These are phyloP conservation scores for Beauveria scarabaeidicola DNA, from an alignment of 2,329 filamentous ascomycete species.

Conservation along the genomic window DNA sequence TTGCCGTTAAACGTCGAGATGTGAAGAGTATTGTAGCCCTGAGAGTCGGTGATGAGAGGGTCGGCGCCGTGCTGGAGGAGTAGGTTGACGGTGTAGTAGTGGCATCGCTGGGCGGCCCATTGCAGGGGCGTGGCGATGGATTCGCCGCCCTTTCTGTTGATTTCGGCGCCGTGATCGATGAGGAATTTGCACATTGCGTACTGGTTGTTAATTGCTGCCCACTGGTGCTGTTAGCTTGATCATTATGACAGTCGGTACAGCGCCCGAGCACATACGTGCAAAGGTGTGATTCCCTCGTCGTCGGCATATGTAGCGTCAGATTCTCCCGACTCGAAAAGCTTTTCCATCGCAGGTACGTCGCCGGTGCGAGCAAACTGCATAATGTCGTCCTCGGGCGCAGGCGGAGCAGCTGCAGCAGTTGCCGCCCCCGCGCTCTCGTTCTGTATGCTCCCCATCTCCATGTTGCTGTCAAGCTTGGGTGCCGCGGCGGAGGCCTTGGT, in stretches of 20 bases:
- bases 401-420: slow-evolving; percentile 14
- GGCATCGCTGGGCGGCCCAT: slow-evolving; percentile 93
- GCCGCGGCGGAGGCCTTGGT: slow-evolving; percentile 44
- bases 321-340: slow-evolving; percentile 75
- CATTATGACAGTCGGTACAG: not conserved
- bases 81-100: slow-evolving; percentile 93
- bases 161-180: slow-evolving; percentile 72
- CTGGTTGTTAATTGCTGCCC: slow-evolving; percentile 98
- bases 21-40: slow-evolving; percentile 97
- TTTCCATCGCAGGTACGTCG: slow-evolving; percentile 79
- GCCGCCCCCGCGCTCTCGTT: slow-evolving; percentile 27
- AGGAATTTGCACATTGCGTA: slow-evolving; percentile 96
- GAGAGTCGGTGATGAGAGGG: slow-evolving; percentile 81
- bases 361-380: slow-evolving; percentile 92
- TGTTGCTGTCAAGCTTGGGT: slow-evolving; percentile 48
- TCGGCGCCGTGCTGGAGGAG: slow-evolving; percentile 88
- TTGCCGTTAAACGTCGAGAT: slow-evolving; percentile 97
- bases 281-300: slow-evolving; percentile 86
- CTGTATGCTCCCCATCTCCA: slow-evolving; percentile 46
- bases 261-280: slow-evolving; percentile 60
- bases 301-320: slow-evolving; percentile 78
- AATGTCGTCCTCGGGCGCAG: slow-evolving; percentile 60
- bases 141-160: slow-evolving; percentile 93
- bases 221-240: slow-evolving; percentile 44
- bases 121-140: slow-evolving; percentile 89